Evolutionary conservation across 73 alveolate genomes (phyloP), one percentile per base, ranked within the genome.

Genomic region (Uronychia binucleata): DNA sequence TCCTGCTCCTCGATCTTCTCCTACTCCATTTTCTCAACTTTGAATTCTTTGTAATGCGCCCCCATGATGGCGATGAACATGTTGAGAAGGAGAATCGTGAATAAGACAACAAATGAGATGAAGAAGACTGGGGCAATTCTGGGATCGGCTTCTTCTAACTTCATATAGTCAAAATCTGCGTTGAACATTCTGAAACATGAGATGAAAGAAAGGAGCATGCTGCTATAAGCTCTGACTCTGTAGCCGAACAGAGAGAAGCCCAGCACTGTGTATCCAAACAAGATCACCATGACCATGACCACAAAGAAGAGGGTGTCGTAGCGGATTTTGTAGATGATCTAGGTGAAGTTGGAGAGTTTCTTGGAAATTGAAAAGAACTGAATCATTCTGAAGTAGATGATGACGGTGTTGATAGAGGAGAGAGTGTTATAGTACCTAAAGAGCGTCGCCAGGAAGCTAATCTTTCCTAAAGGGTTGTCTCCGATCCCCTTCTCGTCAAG

Each of bases 171-270:
- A 80, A 89, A 89, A 26, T 89, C 95, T 26, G 91, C 95, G 1
- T 82, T 79, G n/a, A 89, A 77, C 95, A 85, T 89, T 60, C 88
- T 78, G 34, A 82, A 82, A 74, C 89, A 82, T 11, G 86, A n/a
- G 31, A 82, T 59, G 34, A 74, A 59, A 26, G 89, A 82, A n/a
- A n/a, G 26, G 14, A 25, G n/a, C 5, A 82, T 67, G 14, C 67
- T 26, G 33, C 57, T 59, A 30, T 67, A 82, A 46, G 67, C 5
- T 19, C 19, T 19, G 19, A 46, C 19, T 46, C 19, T 5, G 19
- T 89, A 89, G 28, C 95, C 95, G 67, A 89, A 89, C 29, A 83
- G 75, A 31, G 88, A 84, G 75, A 33, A 89, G n/a, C 85, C 95
- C 81, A 89, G 33, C n/a, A 83, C 86, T 28, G 86, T 87, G 76